phyloP scores from a whole-genome alignment of 2,329 filamentous ascomycete species.

The Fusarium sulawesiense region DNA sequence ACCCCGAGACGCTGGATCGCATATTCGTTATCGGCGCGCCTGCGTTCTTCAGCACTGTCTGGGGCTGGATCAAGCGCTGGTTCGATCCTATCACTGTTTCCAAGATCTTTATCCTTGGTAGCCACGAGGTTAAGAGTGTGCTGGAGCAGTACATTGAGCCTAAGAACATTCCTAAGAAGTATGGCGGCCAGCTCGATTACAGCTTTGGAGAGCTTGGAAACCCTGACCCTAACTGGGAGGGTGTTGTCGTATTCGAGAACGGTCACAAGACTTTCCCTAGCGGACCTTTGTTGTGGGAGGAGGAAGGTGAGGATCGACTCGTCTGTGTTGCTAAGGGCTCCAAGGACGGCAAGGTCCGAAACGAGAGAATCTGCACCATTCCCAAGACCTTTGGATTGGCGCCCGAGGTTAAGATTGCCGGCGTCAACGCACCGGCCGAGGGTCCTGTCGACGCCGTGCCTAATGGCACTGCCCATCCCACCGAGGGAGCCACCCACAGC shows the following conservation, averaged over 20 bases:
- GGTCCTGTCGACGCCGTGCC: background rate
- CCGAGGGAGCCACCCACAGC: constrained; percentile 45
- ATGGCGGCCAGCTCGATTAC: constrained; percentile 88
- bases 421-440: background rate
- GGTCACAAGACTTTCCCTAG: constrained; percentile 64
- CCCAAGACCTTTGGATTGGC: constrained; percentile 52
- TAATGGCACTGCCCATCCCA: constrained; percentile 11
- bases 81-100: constrained; percentile 93
- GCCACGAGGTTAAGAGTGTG: constrained; percentile 78
- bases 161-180: constrained; percentile 86
- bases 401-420: constrained; percentile 19
- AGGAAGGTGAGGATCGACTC: constrained; percentile 58
- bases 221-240: constrained; percentile 72
- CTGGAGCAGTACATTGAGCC: constrained; percentile 84
- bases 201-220: constrained; percentile 79
- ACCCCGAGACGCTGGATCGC: constrained; percentile 85
- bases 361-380: constrained; percentile 63
- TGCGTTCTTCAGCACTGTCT: constrained; percentile 89
- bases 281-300: constrained; percentile 69
- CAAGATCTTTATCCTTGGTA: constrained; percentile 91
- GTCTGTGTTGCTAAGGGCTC: constrained; percentile 67
- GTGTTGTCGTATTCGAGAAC: constrained; percentile 63
- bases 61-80: constrained; percentile 96
- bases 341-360: constrained; percentile 57
- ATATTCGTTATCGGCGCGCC: constrained; percentile 86